These are phyloP conservation scores for Teunomyces gatunensis DNA, from an alignment of 805 yeast species.

Conservation along the genomic window DNA sequence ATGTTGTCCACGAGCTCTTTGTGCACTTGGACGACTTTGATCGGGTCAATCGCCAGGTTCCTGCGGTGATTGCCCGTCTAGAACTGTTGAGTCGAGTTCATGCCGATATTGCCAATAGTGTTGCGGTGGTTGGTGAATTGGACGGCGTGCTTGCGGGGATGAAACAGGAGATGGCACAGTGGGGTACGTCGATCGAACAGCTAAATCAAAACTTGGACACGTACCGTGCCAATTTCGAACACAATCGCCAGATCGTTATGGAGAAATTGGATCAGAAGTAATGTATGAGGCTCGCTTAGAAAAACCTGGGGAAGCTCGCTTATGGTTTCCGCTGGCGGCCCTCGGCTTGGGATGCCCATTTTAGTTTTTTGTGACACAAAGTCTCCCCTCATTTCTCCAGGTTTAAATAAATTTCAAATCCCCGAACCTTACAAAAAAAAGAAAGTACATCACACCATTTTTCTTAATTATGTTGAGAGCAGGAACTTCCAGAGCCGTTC, in stretches of 20 bases:
- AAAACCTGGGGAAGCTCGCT: constrained; percentile 1
- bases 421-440: background rate
- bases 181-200: constrained; percentile 26
- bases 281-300: background rate
- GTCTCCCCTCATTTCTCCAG: background rate
- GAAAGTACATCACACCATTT: background rate
- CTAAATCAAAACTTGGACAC: constrained; percentile 23
- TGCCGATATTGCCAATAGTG: constrained; percentile 27
- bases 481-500: constrained; percentile 14
- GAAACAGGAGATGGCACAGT: constrained; percentile 23
- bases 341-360: constrained; percentile 1
- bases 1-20: constrained; percentile 25
- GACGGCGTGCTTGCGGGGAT: constrained; percentile 27
- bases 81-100: constrained; percentile 33
- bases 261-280: constrained; percentile 6
- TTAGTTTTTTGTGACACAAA: background rate
- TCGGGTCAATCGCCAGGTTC: constrained; percentile 18
- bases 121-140: constrained; percentile 21
- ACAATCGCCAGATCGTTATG: constrained; percentile 20
- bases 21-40: constrained; percentile 26
- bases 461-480: constrained; percentile 19
- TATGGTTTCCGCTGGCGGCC: background rate
- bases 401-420: background rate
- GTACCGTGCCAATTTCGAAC: constrained; percentile 20
- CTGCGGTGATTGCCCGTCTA: constrained; percentile 26